Percentiles rank a stretch among this genome's conserved stretches.
phyloP scores from a whole-genome alignment of 2,329 filamentous ascomycete species.

The Madurella mycetomatis region DNA sequence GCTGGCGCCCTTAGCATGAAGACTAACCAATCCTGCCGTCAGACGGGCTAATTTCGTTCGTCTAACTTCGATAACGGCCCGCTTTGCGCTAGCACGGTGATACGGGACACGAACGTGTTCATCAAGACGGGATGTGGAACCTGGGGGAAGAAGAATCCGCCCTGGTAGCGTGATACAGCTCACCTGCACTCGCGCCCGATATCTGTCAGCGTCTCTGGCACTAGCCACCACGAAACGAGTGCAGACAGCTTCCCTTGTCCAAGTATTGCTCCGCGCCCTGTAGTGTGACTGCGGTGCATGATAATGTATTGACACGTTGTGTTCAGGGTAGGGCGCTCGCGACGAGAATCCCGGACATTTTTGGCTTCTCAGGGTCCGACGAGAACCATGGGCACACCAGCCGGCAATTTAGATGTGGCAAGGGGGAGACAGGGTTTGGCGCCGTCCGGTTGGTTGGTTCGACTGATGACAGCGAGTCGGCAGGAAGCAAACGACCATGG shows the following conservation, averaged over 20 bases:
- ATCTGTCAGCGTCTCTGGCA: no score
- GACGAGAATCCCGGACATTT: not conserved
- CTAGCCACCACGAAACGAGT: no score
- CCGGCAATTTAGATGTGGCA: not conserved
- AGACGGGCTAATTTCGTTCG: conserved; percentile 1
- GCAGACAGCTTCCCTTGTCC: no score
- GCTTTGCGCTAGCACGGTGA: not conserved
- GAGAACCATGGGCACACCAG: not conserved
- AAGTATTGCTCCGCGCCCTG: no score
- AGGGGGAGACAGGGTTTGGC: not conserved
- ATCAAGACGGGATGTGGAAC: not conserved
- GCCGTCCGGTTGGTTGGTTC: not conserved
- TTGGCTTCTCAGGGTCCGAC: not conserved
- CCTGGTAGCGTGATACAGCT: no score
- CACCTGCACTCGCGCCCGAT: no score
- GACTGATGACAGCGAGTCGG: no score
- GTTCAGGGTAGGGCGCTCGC: no score
- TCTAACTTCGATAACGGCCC: not conserved
- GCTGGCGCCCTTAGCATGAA: not conserved
- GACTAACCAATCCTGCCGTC: no score
- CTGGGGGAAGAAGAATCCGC: no score
- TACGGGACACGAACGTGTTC: not conserved
- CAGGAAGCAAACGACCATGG: not conserved
- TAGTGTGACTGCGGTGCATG: no score
- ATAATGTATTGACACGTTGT: no score